Percentiles rank a stretch among this genome's conserved stretches.
phyloP scores from a whole-genome alignment of 2,329 filamentous ascomycete genomes.

The Xylaria sp. region DNA sequence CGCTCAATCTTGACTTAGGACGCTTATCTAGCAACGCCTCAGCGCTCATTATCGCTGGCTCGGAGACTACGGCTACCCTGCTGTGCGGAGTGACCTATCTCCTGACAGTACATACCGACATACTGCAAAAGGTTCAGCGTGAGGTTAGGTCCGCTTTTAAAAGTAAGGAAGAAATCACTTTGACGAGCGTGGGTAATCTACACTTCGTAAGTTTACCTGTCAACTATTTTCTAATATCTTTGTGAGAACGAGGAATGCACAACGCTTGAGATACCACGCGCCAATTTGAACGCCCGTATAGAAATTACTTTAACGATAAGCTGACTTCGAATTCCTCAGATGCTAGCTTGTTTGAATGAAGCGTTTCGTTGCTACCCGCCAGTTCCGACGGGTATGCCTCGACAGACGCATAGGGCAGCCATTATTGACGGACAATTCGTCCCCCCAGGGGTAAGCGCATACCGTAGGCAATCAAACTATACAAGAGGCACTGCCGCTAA shows the following conservation, averaged over 20 bases:
- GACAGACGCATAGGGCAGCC: conserved; percentile 27
- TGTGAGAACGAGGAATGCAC: background rate
- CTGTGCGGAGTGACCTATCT: conserved; percentile 47
- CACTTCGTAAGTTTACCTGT: background rate
- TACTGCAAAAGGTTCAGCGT: conserved; percentile 38
- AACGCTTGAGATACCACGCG: too few species aligned
- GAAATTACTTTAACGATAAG: background rate
- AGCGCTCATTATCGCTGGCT: conserved; percentile 50
- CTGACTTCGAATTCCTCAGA: conserved; percentile 37
- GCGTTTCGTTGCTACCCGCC: conserved; percentile 48
- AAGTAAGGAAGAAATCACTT: conserved; percentile 45
- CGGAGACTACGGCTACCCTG: conserved; percentile 56
- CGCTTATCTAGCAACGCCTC: conserved; percentile 24
- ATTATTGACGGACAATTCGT: background rate
- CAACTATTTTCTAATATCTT: background rate
- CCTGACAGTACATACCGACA: conserved; percentile 44
- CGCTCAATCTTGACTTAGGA: conserved; percentile 9
- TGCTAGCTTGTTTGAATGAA: conserved; percentile 50
- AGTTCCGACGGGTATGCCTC: conserved; percentile 28
- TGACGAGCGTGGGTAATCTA: conserved; percentile 21
- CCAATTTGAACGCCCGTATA: too few species aligned
- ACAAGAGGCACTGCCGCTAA: background rate
- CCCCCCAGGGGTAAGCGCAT: conserved; percentile 25
- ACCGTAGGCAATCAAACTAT: background rate
- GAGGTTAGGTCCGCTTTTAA: conserved; percentile 48